Evolutionary conservation across 1,284 basidiomycete species (phyloP).

Genomic region (Sutorius eximius): DNA sequence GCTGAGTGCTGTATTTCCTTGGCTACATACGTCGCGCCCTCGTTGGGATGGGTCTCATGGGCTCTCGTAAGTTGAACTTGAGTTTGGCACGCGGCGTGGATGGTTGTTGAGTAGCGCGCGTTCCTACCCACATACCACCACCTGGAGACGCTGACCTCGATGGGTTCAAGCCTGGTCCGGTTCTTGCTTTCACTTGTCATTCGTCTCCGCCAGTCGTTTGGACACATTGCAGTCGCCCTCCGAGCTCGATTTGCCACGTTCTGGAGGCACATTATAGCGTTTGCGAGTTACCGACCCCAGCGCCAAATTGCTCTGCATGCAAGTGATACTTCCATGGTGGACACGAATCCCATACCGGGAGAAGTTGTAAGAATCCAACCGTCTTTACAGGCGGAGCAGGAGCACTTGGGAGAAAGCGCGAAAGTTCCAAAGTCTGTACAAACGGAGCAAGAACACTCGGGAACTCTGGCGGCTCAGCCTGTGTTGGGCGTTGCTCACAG

Average conservation of each 20-base stretch:
- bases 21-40: too few relatives aligned
- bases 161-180: not conserved
- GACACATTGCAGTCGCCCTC: slow-evolving; percentile 2
- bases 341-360: not conserved
- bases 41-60: too few relatives aligned
- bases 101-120: too few relatives aligned
- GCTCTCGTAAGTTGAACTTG: too few relatives aligned
- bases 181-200: slow-evolving; percentile 6
- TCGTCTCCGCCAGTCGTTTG: slow-evolving; percentile 2
- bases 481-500: not conserved
- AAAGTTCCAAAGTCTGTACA: too few relatives aligned
- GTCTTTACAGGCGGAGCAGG: not conserved
- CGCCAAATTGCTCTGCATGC: not conserved
- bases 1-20: too few relatives aligned
- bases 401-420: too few relatives aligned
- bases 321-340: not conserved
- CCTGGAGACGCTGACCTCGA: not conserved
- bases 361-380: not conserved
- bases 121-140: not conserved
- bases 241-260: slow-evolving; percentile 3
- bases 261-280: slow-evolving; percentile 8
- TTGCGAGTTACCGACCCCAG: not conserved
- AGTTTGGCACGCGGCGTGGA: too few relatives aligned
- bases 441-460: too few relatives aligned
- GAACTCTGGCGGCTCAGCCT: not conserved